Conservation (phyloP, 2,329 filamentous ascomycete genomes). For the Berkeleyomyces basicola region DNA sequence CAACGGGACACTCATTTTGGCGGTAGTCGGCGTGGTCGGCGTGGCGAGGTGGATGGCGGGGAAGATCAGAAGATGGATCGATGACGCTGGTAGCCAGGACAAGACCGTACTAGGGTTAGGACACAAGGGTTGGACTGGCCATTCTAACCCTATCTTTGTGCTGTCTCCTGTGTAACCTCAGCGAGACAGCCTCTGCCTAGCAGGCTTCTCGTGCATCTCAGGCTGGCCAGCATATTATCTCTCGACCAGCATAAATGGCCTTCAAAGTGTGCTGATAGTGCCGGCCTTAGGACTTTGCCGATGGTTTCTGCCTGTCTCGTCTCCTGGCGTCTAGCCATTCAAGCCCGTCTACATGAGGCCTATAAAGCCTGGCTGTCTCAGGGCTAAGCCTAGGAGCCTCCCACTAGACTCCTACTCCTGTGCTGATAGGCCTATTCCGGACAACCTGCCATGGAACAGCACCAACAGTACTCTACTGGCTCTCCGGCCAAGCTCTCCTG, state of each 20-base stretch:
- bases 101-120: no score
- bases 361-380: not conserved
- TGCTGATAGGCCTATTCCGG: not conserved
- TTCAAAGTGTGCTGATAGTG: not conserved
- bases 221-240: not conserved
- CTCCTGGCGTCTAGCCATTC: not conserved
- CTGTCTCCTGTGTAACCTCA: not conserved
- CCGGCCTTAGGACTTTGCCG: not conserved
- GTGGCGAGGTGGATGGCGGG: not conserved
- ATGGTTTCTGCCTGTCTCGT: not conserved
- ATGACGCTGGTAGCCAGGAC: no score
- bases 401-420: not conserved
- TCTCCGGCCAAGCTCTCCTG: not conserved
- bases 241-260: not conserved
- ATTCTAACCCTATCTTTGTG: not conserved
- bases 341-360: not conserved
- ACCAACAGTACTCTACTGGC: not conserved
- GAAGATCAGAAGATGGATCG: not conserved
- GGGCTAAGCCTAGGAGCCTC: not conserved
- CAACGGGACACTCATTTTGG: slow-evolving; percentile 19
- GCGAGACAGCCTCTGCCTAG: not conserved
- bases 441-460: not conserved
- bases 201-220: not conserved
- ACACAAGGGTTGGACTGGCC: no score
- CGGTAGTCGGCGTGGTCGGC: not conserved